phyloP scores from a whole-genome alignment of 2,329 filamentous ascomycete genomes.

The Berkeleyomyces rouxiae region DNA sequence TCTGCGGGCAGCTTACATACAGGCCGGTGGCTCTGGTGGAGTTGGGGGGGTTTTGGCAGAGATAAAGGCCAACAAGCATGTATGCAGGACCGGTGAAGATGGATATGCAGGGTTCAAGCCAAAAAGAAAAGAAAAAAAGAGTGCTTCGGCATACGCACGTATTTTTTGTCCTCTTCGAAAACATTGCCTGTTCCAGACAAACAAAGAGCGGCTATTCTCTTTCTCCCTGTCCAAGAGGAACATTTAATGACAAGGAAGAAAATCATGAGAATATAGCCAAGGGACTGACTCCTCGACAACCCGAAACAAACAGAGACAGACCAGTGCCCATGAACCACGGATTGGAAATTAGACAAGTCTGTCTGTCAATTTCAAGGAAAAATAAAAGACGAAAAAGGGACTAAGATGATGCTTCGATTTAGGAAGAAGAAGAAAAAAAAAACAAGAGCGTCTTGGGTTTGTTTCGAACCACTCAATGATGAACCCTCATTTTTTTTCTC shows the following conservation, averaged over 20 bases:
- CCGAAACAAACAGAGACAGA: too few species aligned
- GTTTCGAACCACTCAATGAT: neutral
- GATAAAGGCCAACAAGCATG: too few species aligned
- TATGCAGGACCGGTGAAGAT: too few species aligned
- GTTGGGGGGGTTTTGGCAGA: too few species aligned
- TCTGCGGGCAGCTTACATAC: too few species aligned
- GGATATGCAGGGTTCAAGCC: too few species aligned
- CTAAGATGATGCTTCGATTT: neutral
- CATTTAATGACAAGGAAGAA: neutral
- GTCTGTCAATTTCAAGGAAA: neutral
- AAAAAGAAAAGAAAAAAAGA: neutral
- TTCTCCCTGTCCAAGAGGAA: neutral
- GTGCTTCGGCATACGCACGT: neutral
- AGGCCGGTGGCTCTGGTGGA: too few species aligned
- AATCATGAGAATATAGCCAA: too few species aligned
- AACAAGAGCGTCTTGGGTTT: neutral
- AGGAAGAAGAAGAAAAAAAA: neutral
- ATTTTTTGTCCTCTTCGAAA: neutral
- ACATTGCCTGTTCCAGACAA: neutral
- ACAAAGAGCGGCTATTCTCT: neutral
- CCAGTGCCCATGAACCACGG: neutral
- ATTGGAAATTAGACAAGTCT: neutral
- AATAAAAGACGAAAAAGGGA: neutral
- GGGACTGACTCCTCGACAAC: too few species aligned
- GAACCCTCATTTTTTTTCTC: neutral